Percentiles rank a stretch among this genome's conserved stretches.
phyloP scores from a whole-genome alignment of 805 yeast species.

The Candida qinlingensis region DNA sequence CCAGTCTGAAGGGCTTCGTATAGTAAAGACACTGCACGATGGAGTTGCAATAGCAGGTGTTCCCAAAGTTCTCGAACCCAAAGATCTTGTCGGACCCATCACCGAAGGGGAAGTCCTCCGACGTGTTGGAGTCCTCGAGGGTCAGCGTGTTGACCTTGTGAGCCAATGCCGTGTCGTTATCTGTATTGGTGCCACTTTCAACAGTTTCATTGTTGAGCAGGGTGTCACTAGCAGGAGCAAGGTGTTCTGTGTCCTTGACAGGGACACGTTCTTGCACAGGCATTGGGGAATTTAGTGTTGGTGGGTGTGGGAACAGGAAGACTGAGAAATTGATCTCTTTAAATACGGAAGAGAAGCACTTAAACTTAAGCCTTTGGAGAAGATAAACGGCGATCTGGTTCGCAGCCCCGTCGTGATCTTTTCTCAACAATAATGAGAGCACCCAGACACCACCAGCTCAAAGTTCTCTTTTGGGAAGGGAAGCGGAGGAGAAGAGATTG shows the following conservation, averaged over 20 bases:
- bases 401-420: no score
- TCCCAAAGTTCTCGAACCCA: constrained; percentile 83
- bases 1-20: constrained; percentile 60
- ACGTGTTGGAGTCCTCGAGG: neutral
- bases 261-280: no score
- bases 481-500: no score
- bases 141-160: neutral
- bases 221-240: neutral
- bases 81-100: constrained; percentile 66
- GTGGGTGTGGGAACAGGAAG: no score
- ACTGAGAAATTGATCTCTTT: no score
- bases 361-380: no score
- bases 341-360: no score
- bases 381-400: no score
- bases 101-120: constrained; percentile 38
- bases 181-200: neutral
- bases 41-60: constrained; percentile 93
- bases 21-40: constrained; percentile 84
- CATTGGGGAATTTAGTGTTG: no score
- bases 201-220: neutral
- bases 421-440: no score
- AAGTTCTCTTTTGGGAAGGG: no score
- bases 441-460: no score
- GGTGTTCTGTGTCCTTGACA: neutral
- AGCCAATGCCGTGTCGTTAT: neutral